Evolutionary conservation across 1,139 yeast genomes (phyloP).

Genomic region (Yamadazyma conglobata): DNA sequence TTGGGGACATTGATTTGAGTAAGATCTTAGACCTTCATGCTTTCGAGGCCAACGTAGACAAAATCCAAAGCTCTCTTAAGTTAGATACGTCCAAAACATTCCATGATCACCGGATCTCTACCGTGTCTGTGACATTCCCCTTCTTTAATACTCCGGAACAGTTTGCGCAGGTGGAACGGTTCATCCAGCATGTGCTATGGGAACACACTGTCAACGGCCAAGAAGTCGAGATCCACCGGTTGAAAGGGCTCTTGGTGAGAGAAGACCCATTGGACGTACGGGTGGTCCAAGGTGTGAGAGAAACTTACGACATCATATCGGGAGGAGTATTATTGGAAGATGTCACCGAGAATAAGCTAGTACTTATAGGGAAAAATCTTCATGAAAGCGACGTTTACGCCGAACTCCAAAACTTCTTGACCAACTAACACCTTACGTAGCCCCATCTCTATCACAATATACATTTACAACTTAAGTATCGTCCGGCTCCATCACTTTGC

Average conservation of each 20-base stretch:
- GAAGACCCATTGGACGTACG: constrained; percentile 31
- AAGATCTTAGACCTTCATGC: constrained; percentile 77
- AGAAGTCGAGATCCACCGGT: constrained; percentile 67
- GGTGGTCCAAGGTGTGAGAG: constrained; percentile 92
- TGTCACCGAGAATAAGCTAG: constrained; percentile 52
- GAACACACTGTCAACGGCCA: constrained; percentile 44
- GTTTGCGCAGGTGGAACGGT: constrained; percentile 49
- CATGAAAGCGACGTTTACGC: constrained; percentile 24
- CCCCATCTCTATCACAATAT: too few relatives aligned
- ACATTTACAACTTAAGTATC: too few relatives aligned
- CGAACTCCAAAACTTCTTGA: constrained; percentile 17
- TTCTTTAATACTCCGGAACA: constrained; percentile 28
- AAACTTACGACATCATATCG: constrained; percentile 77
- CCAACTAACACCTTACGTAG: too few relatives aligned
- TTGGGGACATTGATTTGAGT: constrained; percentile 61
- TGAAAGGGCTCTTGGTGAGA: constrained; percentile 67
- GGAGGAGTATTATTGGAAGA: constrained; percentile 41
- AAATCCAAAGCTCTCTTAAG: constrained; percentile 24
- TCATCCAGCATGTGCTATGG: constrained; percentile 71
- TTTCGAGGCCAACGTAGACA: constrained; percentile 50
- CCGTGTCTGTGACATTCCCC: constrained; percentile 56
- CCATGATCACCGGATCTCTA: constrained; percentile 57
- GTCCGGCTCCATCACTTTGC: constrained; percentile 1
- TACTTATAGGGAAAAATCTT: constrained; percentile 76
- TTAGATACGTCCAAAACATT: constrained; percentile 19